Base-by-base conservation (phyloP, 352 stramenopile species). In the Phytophthora uliginosa region DNA sequence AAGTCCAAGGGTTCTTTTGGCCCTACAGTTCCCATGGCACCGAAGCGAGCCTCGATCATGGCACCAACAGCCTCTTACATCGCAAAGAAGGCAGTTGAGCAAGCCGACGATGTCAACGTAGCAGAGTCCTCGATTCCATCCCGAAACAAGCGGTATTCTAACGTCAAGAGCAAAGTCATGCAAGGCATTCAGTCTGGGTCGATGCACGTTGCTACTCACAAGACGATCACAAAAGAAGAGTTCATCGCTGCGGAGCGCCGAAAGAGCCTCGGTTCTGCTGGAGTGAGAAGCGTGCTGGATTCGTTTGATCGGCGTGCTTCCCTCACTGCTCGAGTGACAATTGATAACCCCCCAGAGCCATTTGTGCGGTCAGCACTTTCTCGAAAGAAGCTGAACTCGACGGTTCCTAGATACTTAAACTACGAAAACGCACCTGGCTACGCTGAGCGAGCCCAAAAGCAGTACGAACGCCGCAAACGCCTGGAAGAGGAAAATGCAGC, bases 381-480 rank as follows among this genome's bases (percentile, higher is more conserved):
- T 56, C 81, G 83, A n/a, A 84, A 82, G 26, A 86, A 85, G 31
- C 66, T 84, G 13, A 77, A 83, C 52, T 84, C 72, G 31, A 81
- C 85, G 0, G 61, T 80, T 12, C 85, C 87, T 12, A 83, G 87
- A 15, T 94, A 94, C 60, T 60, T 94, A 76, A 66, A 90, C 26
- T 94, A 93, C 70, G 65, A 82, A 58, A 86, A 85, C 10, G 72
- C 67, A 0, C 69, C 76, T 2, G 78, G 73, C 5, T 94, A 86
- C 59, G 66, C 69, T 31, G 74, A 81, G 28, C 81, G 86, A 61
- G 77, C 83, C 15, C 83, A 86, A 34, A 58, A 78, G 66, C 87
- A 94, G 62, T 60, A 86, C 17, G 84, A 94, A 42, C 87, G 87
- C 20, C 85, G 87, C 20, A 89, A 82, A 58, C 84, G 85, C 13